Evolutionary conservation across 2,329 filamentous ascomycete species (phyloP).

Genomic region (Dryadomyces sulphureus): DNA sequence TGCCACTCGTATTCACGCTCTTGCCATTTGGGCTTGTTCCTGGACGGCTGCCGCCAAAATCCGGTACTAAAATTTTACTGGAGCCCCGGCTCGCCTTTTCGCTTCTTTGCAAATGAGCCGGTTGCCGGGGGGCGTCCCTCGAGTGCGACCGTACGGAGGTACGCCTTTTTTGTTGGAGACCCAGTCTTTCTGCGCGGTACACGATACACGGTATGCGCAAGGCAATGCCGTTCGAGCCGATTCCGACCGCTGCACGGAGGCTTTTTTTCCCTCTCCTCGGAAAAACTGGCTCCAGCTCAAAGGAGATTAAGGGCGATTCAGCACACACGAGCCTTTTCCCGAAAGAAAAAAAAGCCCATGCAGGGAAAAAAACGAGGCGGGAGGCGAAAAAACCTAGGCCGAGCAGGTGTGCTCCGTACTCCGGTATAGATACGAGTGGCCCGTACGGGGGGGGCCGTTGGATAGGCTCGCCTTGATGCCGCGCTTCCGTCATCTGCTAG

Average conservation of each 20-base stretch:
- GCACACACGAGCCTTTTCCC: conserved; percentile 2
- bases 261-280: neutral
- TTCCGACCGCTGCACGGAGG: conserved; percentile 2
- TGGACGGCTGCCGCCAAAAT: neutral
- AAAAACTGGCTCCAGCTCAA: neutral
- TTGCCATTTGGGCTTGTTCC: too few relatives aligned
- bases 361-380: neutral
- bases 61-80: neutral
- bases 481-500: conserved; percentile 2
- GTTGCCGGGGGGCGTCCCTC: neutral
- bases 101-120: conserved; percentile 1
- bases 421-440: too few relatives aligned
- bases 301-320: conserved; percentile 4
- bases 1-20: too few relatives aligned
- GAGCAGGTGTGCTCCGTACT: too few relatives aligned
- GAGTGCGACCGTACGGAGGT: neutral
- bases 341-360: neutral
- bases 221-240: neutral
- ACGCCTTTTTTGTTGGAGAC: too few relatives aligned
- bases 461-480: neutral
- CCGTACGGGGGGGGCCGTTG: too few relatives aligned
- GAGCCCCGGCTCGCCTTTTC: neutral
- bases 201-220: too few relatives aligned
- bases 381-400: too few relatives aligned
- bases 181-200: too few relatives aligned